These are phyloP conservation scores for Acanthamoeba royreba DNA, from an alignment of 208 protist genomes.

Conservation along the genomic window DNA sequence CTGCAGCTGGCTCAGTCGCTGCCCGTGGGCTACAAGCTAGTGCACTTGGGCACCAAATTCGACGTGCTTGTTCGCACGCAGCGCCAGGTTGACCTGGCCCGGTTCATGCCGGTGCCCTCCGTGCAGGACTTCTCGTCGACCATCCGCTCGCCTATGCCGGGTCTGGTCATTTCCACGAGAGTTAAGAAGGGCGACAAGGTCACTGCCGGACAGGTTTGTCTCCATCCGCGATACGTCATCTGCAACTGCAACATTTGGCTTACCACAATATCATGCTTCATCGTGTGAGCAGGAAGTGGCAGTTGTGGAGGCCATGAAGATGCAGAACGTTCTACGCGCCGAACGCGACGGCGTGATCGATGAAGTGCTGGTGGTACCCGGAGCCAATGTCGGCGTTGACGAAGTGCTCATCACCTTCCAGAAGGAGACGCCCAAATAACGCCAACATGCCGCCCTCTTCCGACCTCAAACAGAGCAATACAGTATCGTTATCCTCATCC, in stretches of 20 bases:
- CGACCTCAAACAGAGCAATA: no score
- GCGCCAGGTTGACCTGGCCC: constrained; percentile 53
- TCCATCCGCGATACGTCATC: not conserved
- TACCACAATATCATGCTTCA: not conserved
- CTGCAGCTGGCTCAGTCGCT: not conserved
- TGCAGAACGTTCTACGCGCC: constrained; percentile 78
- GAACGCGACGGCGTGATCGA: constrained; percentile 54
- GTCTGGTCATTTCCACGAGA: constrained; percentile 63
- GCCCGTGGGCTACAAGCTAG: not conserved
- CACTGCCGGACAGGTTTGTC: not conserved
- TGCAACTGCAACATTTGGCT: not conserved
- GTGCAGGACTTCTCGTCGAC: constrained; percentile 68
- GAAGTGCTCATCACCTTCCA: constrained; percentile 81
- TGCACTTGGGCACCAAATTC: constrained; percentile 59
- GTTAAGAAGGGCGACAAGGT: constrained; percentile 75
- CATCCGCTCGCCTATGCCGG: constrained; percentile 84
- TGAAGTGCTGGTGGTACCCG: not conserved
- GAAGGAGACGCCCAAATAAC: no score
- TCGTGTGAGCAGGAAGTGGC: constrained; percentile 66
- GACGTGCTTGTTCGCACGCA: constrained; percentile 67
- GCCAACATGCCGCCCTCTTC: no score
- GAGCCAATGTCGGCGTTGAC: constrained; percentile 64
- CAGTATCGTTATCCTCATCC: no score
- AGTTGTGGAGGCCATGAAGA: constrained; percentile 86
- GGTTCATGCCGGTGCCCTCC: constrained; percentile 68